These are phyloP conservation scores for Leccinum laetum DNA, from an alignment of 1,284 basidiomycete genomes.

Conservation along the genomic window DNA sequence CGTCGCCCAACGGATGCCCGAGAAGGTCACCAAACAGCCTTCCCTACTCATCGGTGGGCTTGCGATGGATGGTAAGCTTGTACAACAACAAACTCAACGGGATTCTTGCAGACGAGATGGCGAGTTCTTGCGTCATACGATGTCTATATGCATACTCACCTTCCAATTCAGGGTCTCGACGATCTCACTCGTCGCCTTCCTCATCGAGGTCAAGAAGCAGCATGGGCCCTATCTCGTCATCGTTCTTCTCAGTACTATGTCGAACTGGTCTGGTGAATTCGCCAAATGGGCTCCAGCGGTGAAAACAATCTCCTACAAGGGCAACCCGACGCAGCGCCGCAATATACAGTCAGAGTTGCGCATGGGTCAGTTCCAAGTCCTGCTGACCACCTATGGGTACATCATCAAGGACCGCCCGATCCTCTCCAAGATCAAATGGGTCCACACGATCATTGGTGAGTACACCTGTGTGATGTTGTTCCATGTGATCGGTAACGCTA, in stretches of 20 bases:
- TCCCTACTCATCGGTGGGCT: constrained; percentile 79
- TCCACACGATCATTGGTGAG: constrained; percentile 96
- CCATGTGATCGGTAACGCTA: constrained; percentile 5
- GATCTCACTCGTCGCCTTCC: constrained; percentile 94
- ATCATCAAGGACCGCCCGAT: constrained; percentile 97
- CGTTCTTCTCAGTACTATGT: constrained; percentile 97
- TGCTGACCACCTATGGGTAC: constrained; percentile 98
- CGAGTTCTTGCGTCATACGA: constrained; percentile 32
- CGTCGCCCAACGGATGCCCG: constrained; percentile 92
- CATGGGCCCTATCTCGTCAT: constrained; percentile 97
- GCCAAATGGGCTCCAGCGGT: constrained; percentile 96
- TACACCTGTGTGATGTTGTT: constrained; percentile 1
- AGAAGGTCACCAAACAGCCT: constrained; percentile 88
- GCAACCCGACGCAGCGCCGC: constrained; percentile 83
- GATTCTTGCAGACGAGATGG: constrained; percentile 99
- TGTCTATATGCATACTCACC: constrained; percentile 14
- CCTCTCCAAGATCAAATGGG: constrained; percentile 93
- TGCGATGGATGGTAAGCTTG: constrained; percentile 99
- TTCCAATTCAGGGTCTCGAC: constrained; percentile 83
- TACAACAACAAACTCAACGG: constrained; percentile 99
- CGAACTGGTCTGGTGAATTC: constrained; percentile 98
- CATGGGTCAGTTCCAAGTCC: constrained; percentile 88
- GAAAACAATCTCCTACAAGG: constrained; percentile 89
- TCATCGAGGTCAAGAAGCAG: constrained; percentile 92
- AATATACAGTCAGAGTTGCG: constrained; percentile 75